Conservation (phyloP, 2,329 filamentous ascomycete species). For the Colletotrichum sp. region DNA sequence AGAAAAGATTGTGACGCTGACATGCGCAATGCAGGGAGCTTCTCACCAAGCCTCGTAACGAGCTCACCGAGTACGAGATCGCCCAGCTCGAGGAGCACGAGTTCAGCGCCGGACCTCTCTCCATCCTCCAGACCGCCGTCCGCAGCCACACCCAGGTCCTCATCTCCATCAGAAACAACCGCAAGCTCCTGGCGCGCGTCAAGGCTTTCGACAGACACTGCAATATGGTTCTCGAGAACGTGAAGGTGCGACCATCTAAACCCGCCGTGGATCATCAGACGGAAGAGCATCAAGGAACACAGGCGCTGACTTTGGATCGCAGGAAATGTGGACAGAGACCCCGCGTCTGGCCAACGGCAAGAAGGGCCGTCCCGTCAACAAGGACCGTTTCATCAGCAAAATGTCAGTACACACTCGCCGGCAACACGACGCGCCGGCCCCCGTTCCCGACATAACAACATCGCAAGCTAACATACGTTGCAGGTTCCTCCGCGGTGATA, state of each 20-base stretch:
- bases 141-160: conserved; percentile 94
- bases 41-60: conserved; percentile 84
- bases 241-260: conserved; percentile 42
- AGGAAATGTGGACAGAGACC: conserved; percentile 99
- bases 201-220: conserved; percentile 99
- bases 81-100: conserved; percentile 69
- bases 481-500: conserved; percentile 87
- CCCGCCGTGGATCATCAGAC: not conserved
- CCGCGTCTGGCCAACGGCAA: conserved; percentile 83
- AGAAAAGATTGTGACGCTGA: conserved; percentile 29
- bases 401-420: conserved; percentile 66
- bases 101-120: conserved; percentile 65
- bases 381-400: conserved; percentile 98
- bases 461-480: not conserved
- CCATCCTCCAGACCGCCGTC: conserved; percentile 95
- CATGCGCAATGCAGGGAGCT: conserved; percentile 70
- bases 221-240: conserved; percentile 98
- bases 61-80: conserved; percentile 95
- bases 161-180: conserved; percentile 97
- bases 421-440: not conserved
- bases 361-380: conserved; percentile 91
- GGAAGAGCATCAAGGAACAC: not conserved
- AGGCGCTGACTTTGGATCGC: not conserved
- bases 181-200: conserved; percentile 94
- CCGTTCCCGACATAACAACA: not conserved